Conservation (phyloP, 805 yeast genomes). For the Schwanniomyces occidentalis region DNA sequence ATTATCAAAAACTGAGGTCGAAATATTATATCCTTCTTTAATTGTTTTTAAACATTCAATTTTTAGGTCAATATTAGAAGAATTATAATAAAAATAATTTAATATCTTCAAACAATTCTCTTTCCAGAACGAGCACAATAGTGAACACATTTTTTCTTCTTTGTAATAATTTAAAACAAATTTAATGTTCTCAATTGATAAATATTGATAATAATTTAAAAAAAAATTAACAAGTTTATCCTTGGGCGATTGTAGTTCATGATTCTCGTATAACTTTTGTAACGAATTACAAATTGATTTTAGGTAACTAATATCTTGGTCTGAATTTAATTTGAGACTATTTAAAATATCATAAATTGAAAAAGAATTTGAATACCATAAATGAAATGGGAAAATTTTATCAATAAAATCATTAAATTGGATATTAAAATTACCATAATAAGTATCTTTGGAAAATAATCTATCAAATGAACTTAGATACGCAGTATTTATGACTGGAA, state of each 20-base stretch:
- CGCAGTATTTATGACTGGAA: constrained; percentile 40
- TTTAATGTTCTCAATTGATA: constrained; percentile 38
- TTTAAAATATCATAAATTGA: constrained; percentile 44
- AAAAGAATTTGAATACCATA: constrained; percentile 39
- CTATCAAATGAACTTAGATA: constrained; percentile 41
- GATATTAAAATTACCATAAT: constrained; percentile 13
- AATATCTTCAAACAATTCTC: constrained; percentile 46
- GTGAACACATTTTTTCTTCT: constrained; percentile 53
- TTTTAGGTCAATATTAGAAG: constrained; percentile 21
- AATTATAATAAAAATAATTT: constrained; percentile 41
- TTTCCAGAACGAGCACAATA: constrained; percentile 53
- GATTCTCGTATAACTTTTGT: constrained; percentile 28
- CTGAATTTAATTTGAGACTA: constrained; percentile 20
- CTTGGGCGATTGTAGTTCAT: constrained; percentile 42
- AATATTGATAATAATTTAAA: constrained; percentile 31
- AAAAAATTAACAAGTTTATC: constrained; percentile 44
- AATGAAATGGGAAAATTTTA: constrained; percentile 36
- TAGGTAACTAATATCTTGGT: constrained; percentile 32
- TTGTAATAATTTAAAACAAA: constrained; percentile 50
- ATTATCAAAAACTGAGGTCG: constrained; percentile 30
- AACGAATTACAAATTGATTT: constrained; percentile 36
- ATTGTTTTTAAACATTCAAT: constrained; percentile 33
- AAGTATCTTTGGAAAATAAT: constrained; percentile 31
- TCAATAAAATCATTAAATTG: constrained; percentile 16
- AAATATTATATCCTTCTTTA: constrained; percentile 35